Evolutionary conservation across 306 rosid species (phyloP), one percentile per base, ranked within the genome.

Genomic region (Casuarina cunninghamiana): DNA sequence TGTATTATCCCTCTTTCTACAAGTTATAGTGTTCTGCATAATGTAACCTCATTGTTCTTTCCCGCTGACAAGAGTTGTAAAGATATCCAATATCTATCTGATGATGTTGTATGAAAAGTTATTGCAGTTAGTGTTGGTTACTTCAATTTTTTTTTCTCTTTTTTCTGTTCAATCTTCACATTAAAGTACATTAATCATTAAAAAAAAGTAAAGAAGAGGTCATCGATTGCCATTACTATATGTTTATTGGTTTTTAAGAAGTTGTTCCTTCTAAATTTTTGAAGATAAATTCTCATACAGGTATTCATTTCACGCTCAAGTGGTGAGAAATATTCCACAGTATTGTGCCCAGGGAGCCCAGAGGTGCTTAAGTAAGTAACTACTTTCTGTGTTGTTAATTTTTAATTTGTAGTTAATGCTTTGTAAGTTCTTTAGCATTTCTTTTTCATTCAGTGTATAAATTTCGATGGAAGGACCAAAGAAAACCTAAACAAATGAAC

Each of bases 261-360:
- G 71, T 66, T 41, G 11, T 32, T 15, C 2, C 1, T 58, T 8
- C 50, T 41, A 42, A 42, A 0, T 42, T 66, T 26, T 60, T 74
- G 76, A 77, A 63, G 74, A 55, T 37, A 48, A 72, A 11, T 78
- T 72, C 69, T 77, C 38, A 37, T 53, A 80, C 84, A 94, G 98
- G 92, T 88, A 80, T 94, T 94, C 75, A 88, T 94, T 75, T 88
- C 95, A 1, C 98, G 97, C 73, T 66, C 88, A 45, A 92, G 48
- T 71, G 97, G 92, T 76, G 82, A 94, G 72, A 90, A 90, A 75
- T 84, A 84, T 86, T 94, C 93, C 15, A 90, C 83, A 53, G 97
- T 94, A 44, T 85, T 94, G 53, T 86, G 83, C 81, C 90, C 97
- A 2, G 77, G 81, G 78, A 86, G 84, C 73, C 88, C 87, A 44